Conservation (phyloP, 1,139 yeast species). For the Yamadazyma epiphylla region DNA sequence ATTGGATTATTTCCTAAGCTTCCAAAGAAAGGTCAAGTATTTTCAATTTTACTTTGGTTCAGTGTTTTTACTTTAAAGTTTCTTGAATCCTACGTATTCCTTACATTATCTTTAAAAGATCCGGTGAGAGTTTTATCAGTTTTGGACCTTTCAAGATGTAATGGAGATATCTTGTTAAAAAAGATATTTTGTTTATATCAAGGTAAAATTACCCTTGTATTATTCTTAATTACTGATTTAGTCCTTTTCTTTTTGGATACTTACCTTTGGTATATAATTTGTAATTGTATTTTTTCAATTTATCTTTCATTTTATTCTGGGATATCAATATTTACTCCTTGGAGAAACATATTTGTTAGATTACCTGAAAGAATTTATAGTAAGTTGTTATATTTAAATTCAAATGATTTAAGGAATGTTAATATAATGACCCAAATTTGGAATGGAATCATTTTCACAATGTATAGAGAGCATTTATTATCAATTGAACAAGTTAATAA, state of each 20-base stretch:
- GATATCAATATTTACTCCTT: conserved; percentile 78
- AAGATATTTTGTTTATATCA: conserved; percentile 54
- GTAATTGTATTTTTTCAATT: conserved; percentile 73
- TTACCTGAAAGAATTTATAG: conserved; percentile 71
- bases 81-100: conserved; percentile 75
- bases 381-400: conserved; percentile 47
- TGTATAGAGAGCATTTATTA: conserved; percentile 76
- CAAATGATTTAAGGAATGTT: conserved; percentile 43
- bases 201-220: conserved; percentile 49
- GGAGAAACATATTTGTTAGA: conserved; percentile 76
- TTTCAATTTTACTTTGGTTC: conserved; percentile 66
- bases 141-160: conserved; percentile 58
- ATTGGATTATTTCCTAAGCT: conserved; percentile 46
- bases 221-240: conserved; percentile 64
- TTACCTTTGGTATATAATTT: conserved; percentile 82
- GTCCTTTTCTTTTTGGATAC: conserved; percentile 79
- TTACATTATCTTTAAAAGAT: conserved; percentile 74
- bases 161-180: conserved; percentile 55
- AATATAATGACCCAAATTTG: conserved; percentile 63
- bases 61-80: conserved; percentile 69
- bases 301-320: conserved; percentile 69
- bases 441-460: conserved; percentile 73
- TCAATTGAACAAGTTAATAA: conserved; percentile 67
- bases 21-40: conserved; percentile 44
- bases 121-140: conserved; percentile 67